A percentile compares a stretch with the other conserved stretches of the same genome.
Evolutionary conservation across 805 yeast genomes (phyloP).

Genomic region (Yamadazyma philogaea): DNA sequence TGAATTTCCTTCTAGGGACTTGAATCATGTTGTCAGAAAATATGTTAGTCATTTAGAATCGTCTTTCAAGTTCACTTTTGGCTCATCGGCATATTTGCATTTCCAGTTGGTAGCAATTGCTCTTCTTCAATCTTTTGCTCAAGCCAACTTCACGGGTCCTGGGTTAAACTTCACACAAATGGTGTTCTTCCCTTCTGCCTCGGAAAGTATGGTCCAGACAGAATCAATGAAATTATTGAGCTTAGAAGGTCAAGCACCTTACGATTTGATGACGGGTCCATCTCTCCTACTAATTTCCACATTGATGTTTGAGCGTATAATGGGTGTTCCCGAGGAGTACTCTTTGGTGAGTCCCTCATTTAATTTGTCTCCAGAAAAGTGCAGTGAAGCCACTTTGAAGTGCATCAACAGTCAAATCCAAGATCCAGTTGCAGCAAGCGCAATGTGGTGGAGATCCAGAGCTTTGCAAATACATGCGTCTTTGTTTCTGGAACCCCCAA

Average conservation of each 20-base stretch:
- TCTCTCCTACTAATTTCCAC: slow-evolving; percentile 29
- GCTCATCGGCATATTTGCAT: slow-evolving; percentile 17
- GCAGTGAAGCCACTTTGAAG: slow-evolving; percentile 8
- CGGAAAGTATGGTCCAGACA: slow-evolving; percentile 17
- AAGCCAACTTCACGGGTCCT: slow-evolving; percentile 84
- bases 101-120: slow-evolving; percentile 52
- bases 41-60: slow-evolving; percentile 13
- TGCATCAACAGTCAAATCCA: slow-evolving; percentile 11
- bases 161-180: slow-evolving; percentile 38
- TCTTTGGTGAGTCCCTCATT: slow-evolving; percentile 7
- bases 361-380: slow-evolving; percentile 3
- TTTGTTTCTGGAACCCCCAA: slow-evolving; percentile 60
- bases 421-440: slow-evolving; percentile 43
- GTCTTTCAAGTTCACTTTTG: slow-evolving; percentile 1
- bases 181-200: slow-evolving; percentile 27
- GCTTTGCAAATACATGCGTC: slow-evolving; percentile 63
- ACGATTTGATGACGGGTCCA: slow-evolving; percentile 46
- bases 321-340: slow-evolving; percentile 28
- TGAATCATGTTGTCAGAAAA: slow-evolving; percentile 18
- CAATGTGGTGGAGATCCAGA: slow-evolving; percentile 76
- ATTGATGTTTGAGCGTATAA: slow-evolving; percentile 36
- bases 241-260: slow-evolving; percentile 69
- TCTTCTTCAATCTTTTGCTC: slow-evolving; percentile 65
- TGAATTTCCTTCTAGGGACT: slow-evolving; percentile 21
- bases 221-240: slow-evolving; percentile 42